Percentiles rank a stretch among this genome's conserved stretches.
phyloP scores from a whole-genome alignment of 2,329 filamentous ascomycete species.

The Epichloe scottii region DNA sequence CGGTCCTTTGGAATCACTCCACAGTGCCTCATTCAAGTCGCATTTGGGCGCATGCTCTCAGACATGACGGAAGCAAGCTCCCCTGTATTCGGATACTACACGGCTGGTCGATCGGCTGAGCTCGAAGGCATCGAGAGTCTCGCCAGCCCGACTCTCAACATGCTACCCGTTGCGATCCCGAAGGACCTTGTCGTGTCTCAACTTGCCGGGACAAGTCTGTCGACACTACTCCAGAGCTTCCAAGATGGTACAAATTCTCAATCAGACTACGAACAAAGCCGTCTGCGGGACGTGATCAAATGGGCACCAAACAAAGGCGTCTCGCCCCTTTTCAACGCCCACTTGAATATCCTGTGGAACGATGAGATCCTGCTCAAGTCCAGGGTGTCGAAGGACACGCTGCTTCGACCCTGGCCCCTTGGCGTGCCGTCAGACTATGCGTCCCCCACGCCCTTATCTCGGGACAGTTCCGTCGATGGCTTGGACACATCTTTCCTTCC shows the following conservation, averaged over 20 bases:
- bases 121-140: not conserved
- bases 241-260: not conserved
- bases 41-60: slow-evolving; percentile 4
- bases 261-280: slow-evolving; percentile 4
- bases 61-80: not conserved
- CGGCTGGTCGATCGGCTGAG: not conserved
- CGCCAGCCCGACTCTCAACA: not conserved
- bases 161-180: not conserved
- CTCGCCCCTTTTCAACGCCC: slow-evolving; percentile 1
- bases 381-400: not conserved
- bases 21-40: slow-evolving; percentile 3
- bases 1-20: slow-evolving; percentile 1
- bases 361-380: not conserved
- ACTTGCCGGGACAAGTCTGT: not conserved
- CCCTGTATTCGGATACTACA: not conserved
- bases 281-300: slow-evolving; percentile 1
- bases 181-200: not conserved
- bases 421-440: not conserved
- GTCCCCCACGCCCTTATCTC: not conserved
- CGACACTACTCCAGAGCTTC: not conserved
- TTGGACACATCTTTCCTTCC: not conserved
- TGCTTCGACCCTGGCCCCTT: not conserved
- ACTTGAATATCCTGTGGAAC: slow-evolving; percentile 4
- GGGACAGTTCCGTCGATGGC: not conserved
- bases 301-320: not conserved